phyloP scores from a whole-genome alignment of 1,284 basidiomycete species.

The Rhodotorula sp. region DNA sequence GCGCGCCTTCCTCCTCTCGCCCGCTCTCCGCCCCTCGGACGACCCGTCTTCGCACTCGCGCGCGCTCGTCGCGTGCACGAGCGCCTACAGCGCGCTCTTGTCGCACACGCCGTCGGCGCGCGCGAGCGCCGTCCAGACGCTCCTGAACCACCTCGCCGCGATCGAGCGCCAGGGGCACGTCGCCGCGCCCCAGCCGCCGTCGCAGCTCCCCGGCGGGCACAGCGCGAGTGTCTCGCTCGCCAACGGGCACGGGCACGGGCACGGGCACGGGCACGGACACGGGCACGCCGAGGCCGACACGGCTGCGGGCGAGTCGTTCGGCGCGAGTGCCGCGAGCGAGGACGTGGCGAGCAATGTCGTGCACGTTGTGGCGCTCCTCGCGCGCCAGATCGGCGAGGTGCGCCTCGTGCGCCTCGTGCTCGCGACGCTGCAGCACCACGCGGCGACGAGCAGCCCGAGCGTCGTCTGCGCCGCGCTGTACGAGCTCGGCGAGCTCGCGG shows the following conservation, averaged over 20 bases:
- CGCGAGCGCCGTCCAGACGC: constrained; percentile 28
- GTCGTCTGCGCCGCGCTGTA: constrained; percentile 17
- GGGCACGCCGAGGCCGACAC: not conserved
- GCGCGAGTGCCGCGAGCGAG: not conserved
- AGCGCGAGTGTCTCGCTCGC: too few relatives aligned
- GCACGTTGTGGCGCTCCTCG: constrained; percentile 72
- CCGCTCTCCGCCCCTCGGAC: constrained; percentile 4
- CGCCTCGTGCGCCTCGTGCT: constrained; percentile 52
- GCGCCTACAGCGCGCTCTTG: not conserved
- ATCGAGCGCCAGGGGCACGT: not conserved
- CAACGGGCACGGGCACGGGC: not conserved
- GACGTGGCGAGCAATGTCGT: constrained; percentile 17
- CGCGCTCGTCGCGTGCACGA: not conserved
- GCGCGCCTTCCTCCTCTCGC: constrained; percentile 6
- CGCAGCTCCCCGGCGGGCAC: too few relatives aligned
- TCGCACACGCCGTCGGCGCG: not conserved
- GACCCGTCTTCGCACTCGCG: not conserved
- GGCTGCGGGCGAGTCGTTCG: not conserved
- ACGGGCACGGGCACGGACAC: not conserved
- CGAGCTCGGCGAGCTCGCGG: constrained; percentile 12
- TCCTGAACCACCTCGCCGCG: constrained; percentile 32
- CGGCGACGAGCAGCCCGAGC: not conserved
- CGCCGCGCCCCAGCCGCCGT: not conserved
- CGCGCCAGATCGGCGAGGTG: constrained; percentile 75
- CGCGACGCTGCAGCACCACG: constrained; percentile 8